A percentile compares a stretch with the other conserved stretches of the same genome.
phyloP scores from a whole-genome alignment of 2,329 filamentous ascomycete species.

The Fusarium metavorans region DNA sequence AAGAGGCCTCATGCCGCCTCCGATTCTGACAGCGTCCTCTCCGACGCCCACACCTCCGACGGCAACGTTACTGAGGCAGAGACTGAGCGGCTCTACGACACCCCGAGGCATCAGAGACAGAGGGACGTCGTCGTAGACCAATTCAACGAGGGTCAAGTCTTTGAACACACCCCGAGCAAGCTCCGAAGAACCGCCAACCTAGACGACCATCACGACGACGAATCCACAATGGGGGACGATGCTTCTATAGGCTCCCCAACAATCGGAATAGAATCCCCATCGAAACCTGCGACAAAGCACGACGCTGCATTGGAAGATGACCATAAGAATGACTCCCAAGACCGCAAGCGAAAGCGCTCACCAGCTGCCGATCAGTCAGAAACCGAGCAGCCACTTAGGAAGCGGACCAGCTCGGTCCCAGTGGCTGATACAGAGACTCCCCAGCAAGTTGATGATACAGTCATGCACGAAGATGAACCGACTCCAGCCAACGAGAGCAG shows the following conservation, averaged over 20 bases:
- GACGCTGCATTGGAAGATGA: slow-evolving; percentile 48
- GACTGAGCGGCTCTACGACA: slow-evolving; percentile 91
- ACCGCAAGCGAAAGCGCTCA: slow-evolving; percentile 65
- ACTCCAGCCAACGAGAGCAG: slow-evolving; percentile 50
- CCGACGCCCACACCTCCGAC: slow-evolving; percentile 62
- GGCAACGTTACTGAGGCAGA: slow-evolving; percentile 85
- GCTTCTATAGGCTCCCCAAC: slow-evolving; percentile 55
- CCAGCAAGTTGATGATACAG: slow-evolving; percentile 44
- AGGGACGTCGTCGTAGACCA: slow-evolving; percentile 71
- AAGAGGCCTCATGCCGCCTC: slow-evolving; percentile 50
- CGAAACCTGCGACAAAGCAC: slow-evolving; percentile 47
- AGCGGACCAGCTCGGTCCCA: slow-evolving; percentile 64
- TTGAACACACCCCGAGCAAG: slow-evolving; percentile 82
- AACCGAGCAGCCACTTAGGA: slow-evolving; percentile 62
- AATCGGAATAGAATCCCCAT: slow-evolving; percentile 52
- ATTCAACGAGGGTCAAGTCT: slow-evolving; percentile 65
- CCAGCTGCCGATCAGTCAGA: slow-evolving; percentile 58
- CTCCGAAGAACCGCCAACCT: slow-evolving; percentile 65
- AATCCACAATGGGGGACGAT: slow-evolving; percentile 57
- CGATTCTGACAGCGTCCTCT: slow-evolving; percentile 66
- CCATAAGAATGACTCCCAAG: slow-evolving; percentile 49
- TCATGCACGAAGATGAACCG: slow-evolving; percentile 53
- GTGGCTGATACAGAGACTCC: slow-evolving; percentile 52
- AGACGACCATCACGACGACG: slow-evolving; percentile 54
- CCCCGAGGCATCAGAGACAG: slow-evolving; percentile 76